Base-by-base conservation (phyloP, 2,329 filamentous ascomycete genomes). In the Nemania sp. region DNA sequence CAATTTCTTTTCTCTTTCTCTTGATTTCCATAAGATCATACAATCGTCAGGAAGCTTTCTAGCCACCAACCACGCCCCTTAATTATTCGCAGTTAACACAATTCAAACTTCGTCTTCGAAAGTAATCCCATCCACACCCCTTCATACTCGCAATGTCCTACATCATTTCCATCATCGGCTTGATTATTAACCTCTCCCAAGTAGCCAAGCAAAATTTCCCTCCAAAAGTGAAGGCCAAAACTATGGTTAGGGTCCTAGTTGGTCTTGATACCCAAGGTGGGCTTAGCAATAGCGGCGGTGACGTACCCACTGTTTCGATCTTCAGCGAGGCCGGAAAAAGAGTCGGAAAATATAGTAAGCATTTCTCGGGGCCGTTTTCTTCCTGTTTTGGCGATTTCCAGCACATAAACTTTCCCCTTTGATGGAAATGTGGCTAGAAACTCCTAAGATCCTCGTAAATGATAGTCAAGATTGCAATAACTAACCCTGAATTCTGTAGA, bases 271-370 rank as follows among this genome's bases (percentile, higher is more conserved):
- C 54, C 7, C 27, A 47, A 0, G 68, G 62, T 4, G 71, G 70
- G 6, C 72, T 74, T 13, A 58, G 47, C 43, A 61, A 71, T 32
- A 72, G 72, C 6, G 76, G 74, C 8, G 76, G 76, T 13, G 64
- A 75, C 22, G 51, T 75, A 4, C 75, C 74, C 2, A 74, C 76
- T 20, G 55, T 77, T 15, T 72, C 74, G 0, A 58, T 75, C n/a
- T 77, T 70, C 67, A 73, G 75, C 41, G 74, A 76, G 53, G 68
- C 55, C 8, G 75, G 72, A 11, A 66, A 62, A 6, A 75, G 71
- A 54, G 56, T 77, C 41, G 75, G 75, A 13, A 69, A 32, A 32
- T 5, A 4, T 10, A 32, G 29, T n/a, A n/a, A n/a, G n/a, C n/a
- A n/a, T n/a, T n/a, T n/a, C n/a, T n/a, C n/a, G n/a, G n/a, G n/a